A percentile compares a stretch with the other conserved stretches of the same genome.
Evolutionary conservation across 2,329 filamentous ascomycete species (phyloP).

Genomic region (Lachnellula willkommii): DNA sequence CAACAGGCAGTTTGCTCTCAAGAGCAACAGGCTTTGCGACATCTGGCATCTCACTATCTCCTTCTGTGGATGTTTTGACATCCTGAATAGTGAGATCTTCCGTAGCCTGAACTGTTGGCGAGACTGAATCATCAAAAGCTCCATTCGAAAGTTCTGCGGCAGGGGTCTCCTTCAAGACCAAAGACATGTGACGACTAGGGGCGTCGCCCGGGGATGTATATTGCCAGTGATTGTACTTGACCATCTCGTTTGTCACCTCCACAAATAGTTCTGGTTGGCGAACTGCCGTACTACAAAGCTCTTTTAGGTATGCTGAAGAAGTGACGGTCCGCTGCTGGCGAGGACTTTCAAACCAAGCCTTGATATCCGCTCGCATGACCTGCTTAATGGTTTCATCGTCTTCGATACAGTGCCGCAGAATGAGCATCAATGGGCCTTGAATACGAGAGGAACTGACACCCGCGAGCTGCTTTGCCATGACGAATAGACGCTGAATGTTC

Average conservation of each 20-base stretch:
- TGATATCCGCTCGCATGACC: conserved; percentile 87
- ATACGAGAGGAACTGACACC: conserved; percentile 72
- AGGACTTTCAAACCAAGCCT: conserved; percentile 60
- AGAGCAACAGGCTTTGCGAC: conserved; percentile 52
- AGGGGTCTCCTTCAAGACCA: conserved; percentile 27
- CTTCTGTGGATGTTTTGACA: conserved; percentile 57
- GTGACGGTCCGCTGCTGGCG: conserved; percentile 57
- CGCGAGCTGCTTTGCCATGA: conserved; percentile 91
- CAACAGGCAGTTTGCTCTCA: conserved; percentile 74
- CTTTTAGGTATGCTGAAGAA: conserved; percentile 65
- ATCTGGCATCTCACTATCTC: conserved; percentile 58
- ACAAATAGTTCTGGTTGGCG: conserved; percentile 82
- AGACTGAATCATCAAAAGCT: conserved; percentile 25
- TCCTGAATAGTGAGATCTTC: conserved; percentile 37
- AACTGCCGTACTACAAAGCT: conserved; percentile 72
- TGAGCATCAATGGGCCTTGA: conserved; percentile 60
- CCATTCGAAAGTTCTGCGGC: conserved; percentile 12
- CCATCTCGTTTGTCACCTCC: conserved; percentile 76
- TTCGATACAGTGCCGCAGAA: conserved; percentile 88
- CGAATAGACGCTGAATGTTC: conserved; percentile 82
- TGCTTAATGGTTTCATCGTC: conserved; percentile 88
- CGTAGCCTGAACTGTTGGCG: conserved; percentile 31
- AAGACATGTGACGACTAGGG: conserved; percentile 40
- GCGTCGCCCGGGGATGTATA: conserved; percentile 31
- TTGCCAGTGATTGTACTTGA: conserved; percentile 64